phyloP scores from a whole-genome alignment of 345 rosid genomes.

The Acer negundo region DNA sequence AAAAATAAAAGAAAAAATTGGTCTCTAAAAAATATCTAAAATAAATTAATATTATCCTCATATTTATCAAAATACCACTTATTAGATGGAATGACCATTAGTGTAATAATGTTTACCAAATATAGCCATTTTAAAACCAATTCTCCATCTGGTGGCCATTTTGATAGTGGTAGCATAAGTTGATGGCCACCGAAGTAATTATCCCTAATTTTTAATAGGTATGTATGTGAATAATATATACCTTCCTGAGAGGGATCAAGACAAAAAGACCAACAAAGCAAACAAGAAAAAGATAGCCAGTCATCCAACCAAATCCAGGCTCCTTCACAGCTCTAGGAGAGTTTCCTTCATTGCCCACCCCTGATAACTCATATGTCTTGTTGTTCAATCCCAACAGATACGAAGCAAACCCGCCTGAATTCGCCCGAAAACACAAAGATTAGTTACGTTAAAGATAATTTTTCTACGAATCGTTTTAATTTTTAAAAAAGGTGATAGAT shows the following conservation, averaged over 20 bases:
- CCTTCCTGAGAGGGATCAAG: slow-evolving; percentile 91
- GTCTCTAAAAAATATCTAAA: too few species aligned
- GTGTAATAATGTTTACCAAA: too few species aligned
- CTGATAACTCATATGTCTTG: slow-evolving; percentile 80
- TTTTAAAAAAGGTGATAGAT: not conserved
- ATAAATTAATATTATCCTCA: too few species aligned
- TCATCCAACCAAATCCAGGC: slow-evolving; percentile 97
- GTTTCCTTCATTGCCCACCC: slow-evolving; percentile 72
- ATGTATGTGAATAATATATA: not conserved
- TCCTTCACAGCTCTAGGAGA: slow-evolving; percentile 62
- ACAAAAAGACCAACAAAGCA: slow-evolving; percentile 96
- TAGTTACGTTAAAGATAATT: not conserved
- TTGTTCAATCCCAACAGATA: slow-evolving; percentile 83
- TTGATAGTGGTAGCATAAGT: too few species aligned
- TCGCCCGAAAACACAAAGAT: slow-evolving; percentile 10
- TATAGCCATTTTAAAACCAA: too few species aligned
- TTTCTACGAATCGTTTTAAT: not conserved
- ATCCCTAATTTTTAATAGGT: too few species aligned
- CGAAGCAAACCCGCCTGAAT: slow-evolving; percentile 93
- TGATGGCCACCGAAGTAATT: too few species aligned
- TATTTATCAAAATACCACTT: too few species aligned
- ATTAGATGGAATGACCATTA: too few species aligned
- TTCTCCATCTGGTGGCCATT: too few species aligned
- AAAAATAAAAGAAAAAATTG: too few species aligned
- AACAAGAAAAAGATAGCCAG: slow-evolving; percentile 70